Evolutionary conservation across 352 stramenopile genomes (phyloP).

Genomic region (Pythium volutum): DNA sequence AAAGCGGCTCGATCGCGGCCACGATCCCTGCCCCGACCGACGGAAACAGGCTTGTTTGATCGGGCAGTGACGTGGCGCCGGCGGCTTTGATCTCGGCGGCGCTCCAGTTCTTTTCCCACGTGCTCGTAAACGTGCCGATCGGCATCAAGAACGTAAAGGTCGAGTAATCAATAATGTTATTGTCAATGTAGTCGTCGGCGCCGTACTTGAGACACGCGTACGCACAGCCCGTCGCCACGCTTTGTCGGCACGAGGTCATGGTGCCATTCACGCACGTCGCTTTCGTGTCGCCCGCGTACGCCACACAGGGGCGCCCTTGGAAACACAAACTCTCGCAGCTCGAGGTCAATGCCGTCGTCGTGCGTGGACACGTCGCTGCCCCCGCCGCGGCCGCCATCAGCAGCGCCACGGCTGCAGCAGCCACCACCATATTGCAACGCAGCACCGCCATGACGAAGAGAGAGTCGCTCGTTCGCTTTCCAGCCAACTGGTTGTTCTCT

Average conservation of each 20-base stretch:
- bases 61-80: background rate
- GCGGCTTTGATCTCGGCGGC: constrained; percentile 15
- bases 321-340: constrained; percentile 51
- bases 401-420: background rate
- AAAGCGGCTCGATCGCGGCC: constrained; percentile 21
- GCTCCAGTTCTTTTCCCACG: constrained; percentile 44
- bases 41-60: constrained; percentile 21
- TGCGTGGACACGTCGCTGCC: constrained; percentile 34
- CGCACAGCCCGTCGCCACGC: constrained; percentile 26
- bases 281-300: constrained; percentile 27
- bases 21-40: constrained; percentile 16
- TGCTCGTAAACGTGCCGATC: constrained; percentile 43
- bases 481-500: too few species aligned
- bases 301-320: constrained; percentile 48
- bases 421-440: background rate
- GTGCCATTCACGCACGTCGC: background rate
- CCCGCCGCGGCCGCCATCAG: background rate
- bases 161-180: constrained; percentile 44
- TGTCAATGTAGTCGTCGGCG: constrained; percentile 37
- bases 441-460: background rate
- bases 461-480: too few species aligned
- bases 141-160: constrained; percentile 57
- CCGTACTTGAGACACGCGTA: constrained; percentile 53
- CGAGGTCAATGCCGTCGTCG: constrained; percentile 46
- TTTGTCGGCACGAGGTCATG: constrained; percentile 10